Conservation (phyloP, 306 rosid genomes). For the Vigna hirtella region DNA sequence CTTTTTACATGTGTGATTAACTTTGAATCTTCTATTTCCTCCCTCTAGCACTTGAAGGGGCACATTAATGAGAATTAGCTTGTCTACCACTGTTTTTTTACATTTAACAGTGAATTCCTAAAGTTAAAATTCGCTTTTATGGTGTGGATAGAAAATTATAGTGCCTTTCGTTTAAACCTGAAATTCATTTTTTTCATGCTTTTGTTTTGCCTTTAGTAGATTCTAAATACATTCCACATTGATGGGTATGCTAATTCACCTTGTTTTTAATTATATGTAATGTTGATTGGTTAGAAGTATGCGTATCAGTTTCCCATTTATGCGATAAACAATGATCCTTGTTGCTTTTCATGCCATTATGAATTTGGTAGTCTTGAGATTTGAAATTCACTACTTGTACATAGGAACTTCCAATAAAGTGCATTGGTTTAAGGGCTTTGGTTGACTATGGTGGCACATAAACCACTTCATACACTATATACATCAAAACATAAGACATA, state of each 20-base stretch:
- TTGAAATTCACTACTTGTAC: conserved; percentile 36
- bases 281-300: conserved; percentile 19
- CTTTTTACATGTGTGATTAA: conserved; percentile 18
- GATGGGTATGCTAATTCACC: background rate
- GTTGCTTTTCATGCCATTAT: conserved; percentile 16
- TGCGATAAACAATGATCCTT: background rate
- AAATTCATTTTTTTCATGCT: conserved; percentile 9
- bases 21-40: conserved; percentile 11
- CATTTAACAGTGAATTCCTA: conserved; percentile 16
- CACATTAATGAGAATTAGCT: background rate
- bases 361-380: conserved; percentile 37
- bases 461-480: too few relatives aligned
- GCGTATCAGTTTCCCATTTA: conserved; percentile 8
- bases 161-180: conserved; percentile 4
- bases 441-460: conserved; percentile 57
- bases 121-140: background rate
- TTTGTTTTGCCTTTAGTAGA: conserved; percentile 19
- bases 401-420: conserved; percentile 24
- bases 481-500: too few relatives aligned
- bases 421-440: conserved; percentile 68
- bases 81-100: background rate
- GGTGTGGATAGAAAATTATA: background rate
- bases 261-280: background rate
- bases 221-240: conserved; percentile 7
- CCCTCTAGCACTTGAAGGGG: background rate